Percentiles rank a stretch among this genome's conserved stretches.
phyloP scores from a whole-genome alignment of 2,329 filamentous ascomycete species.

The Pseudocercospora ulei region DNA sequence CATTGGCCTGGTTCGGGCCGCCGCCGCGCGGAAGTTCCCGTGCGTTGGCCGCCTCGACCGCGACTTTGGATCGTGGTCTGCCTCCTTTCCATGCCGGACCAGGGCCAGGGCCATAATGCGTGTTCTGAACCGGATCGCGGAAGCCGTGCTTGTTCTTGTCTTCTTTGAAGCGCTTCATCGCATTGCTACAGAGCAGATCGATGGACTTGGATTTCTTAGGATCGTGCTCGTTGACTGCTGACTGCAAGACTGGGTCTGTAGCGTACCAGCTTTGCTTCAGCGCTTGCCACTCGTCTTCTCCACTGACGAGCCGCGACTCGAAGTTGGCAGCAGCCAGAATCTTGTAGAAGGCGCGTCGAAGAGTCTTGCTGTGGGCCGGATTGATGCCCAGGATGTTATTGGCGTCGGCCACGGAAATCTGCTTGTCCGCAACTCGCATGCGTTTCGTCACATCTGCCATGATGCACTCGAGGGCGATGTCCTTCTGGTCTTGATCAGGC shows the following conservation, averaged over 20 bases:
- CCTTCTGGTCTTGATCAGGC: conserved; percentile 52
- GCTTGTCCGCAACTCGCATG: conserved; percentile 54
- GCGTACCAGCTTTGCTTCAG: conserved; percentile 59
- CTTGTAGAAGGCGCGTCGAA: conserved; percentile 57
- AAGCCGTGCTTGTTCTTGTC: conserved; percentile 46
- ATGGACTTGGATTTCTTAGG: conserved; percentile 53
- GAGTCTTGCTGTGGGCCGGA: conserved; percentile 55
- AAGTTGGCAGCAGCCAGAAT: conserved; percentile 58
- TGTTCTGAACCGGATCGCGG: conserved; percentile 21
- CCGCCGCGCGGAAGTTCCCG: conserved; percentile 9
- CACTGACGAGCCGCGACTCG: conserved; percentile 62
- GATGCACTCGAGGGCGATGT: conserved; percentile 65
- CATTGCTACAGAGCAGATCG: conserved; percentile 62
- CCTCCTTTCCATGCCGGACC: conserved; percentile 32
- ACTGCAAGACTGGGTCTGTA: conserved; percentile 18
- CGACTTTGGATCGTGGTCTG: conserved; percentile 19
- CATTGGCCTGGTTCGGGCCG: conserved; percentile 7
- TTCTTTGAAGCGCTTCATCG: conserved; percentile 65
- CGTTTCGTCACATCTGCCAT: conserved; percentile 74
- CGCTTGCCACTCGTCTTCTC: conserved; percentile 59
- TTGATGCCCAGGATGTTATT: conserved; percentile 63
- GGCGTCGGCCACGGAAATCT: conserved; percentile 64
- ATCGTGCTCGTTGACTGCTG: conserved; percentile 22
- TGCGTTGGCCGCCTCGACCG: conserved; percentile 9
- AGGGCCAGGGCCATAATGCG: conserved; percentile 36